Base-by-base conservation (phyloP, 495 filamentous ascomycete genomes). In the Sabuloglossum arenarium region DNA sequence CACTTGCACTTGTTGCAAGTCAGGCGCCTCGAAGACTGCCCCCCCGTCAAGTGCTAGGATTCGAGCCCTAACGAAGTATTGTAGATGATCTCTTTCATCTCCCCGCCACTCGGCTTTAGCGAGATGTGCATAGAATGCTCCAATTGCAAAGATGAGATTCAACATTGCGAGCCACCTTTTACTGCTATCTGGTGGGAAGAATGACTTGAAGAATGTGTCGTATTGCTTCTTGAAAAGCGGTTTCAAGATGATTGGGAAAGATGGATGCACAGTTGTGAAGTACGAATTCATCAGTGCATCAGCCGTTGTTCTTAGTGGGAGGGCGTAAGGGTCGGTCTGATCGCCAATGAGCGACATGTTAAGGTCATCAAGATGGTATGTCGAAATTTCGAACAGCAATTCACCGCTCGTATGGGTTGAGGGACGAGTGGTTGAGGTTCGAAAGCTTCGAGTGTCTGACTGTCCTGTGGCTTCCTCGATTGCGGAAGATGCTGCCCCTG, bases 61-160 rank as follows among this genome's bases (percentile, higher is more conserved):
- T 56, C 73, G 75, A 14, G 79, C 78, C 57, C 75, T 66, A 3
- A 72, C 66, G 62, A 77, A 79, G 60, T 77, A 81, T 19, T 73
- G 58, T 39, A 76, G 60, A 59, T 81, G 78, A 55, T 74, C 71
- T 54, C 75, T 64, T 24, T 73, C 70, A 39, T 67, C 72, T 52
- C 65, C 67, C 42, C 59, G 63, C 68, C 68, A 75, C 30, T 71
- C 68, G 12, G 68, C 67, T 34, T 70, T 63, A 0, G 58, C 66
- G 21, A 79, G 64, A 32, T 76, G 67, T 4, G 67, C 67, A 61
- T 77, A 76, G 56, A 70, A 70, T 1, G 78, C 68, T 6, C 70
- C 73, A 61, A 81, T 75, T 4, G 79, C 81, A 64, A 84, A 79
- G 11, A 83, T 72, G 16, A 81, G 61, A 62, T 85, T 82, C 11